These are phyloP conservation scores for Pseudozyma pruni DNA, from an alignment of 1,284 basidiomycete species.

Conservation along the genomic window DNA sequence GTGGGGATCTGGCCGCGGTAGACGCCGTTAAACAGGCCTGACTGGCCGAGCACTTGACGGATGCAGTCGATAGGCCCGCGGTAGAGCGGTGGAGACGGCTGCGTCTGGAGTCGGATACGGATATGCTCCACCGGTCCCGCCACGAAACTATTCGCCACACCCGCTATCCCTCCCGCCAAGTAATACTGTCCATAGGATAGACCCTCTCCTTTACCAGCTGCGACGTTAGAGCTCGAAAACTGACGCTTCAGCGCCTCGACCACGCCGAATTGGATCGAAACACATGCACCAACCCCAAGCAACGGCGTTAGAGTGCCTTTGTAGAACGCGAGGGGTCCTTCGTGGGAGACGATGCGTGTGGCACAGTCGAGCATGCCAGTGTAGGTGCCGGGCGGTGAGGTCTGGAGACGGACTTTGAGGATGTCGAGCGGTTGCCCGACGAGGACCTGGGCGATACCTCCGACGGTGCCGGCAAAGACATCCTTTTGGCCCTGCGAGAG, in stretches of 20 bases:
- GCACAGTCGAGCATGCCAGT: slow-evolving; percentile 88
- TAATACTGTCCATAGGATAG: slow-evolving; percentile 79
- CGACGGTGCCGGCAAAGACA: slow-evolving; percentile 71
- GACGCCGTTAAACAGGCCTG: slow-evolving; percentile 72
- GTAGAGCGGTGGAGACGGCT: slow-evolving; percentile 56
- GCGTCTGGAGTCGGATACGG: slow-evolving; percentile 79
- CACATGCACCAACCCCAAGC: slow-evolving; percentile 91
- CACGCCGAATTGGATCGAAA: slow-evolving; percentile 95
- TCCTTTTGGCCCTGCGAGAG: slow-evolving; percentile 51
- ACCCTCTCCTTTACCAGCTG: slow-evolving; percentile 29
- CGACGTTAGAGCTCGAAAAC: slow-evolving; percentile 71
- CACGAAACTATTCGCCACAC: slow-evolving; percentile 88
- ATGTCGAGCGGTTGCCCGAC: slow-evolving; percentile 97
- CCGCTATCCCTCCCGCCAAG: slow-evolving; percentile 82
- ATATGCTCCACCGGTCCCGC: slow-evolving; percentile 97
- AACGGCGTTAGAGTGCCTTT: slow-evolving; percentile 96
- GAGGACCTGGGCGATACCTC: slow-evolving; percentile 88
- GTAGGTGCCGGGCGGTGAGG: slow-evolving; percentile 88
- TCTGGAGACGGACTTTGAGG: slow-evolving; percentile 95
- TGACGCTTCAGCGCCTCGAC: slow-evolving; percentile 89
- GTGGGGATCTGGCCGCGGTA: slow-evolving; percentile 95
- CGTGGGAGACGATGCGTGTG: slow-evolving; percentile 84
- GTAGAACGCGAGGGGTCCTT: slow-evolving; percentile 94
- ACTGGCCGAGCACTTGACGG: slow-evolving; percentile 14
- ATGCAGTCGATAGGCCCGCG: slow-evolving; percentile 68